These are phyloP conservation scores for Ascochyta fabae DNA, from an alignment of 2,329 filamentous ascomycete genomes.

Conservation along the genomic window DNA sequence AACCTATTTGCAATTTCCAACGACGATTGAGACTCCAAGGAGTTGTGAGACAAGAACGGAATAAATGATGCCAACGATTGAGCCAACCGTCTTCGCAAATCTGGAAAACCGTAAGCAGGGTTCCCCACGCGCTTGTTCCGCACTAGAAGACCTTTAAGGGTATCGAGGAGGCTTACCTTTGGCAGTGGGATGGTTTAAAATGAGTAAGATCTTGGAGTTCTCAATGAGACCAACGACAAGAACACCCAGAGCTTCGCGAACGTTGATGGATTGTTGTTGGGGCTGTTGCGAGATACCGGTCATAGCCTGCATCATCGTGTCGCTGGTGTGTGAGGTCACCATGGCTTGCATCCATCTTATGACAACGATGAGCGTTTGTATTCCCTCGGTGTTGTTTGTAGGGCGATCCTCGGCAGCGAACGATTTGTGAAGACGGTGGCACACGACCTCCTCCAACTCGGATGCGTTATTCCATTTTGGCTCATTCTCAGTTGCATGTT, in stretches of 20 bases:
- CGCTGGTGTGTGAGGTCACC: slow-evolving; percentile 49
- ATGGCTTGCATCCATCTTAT: slow-evolving; percentile 50
- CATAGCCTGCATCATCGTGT: slow-evolving; percentile 50
- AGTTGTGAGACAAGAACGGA: slow-evolving; percentile 61
- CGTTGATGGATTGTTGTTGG: slow-evolving; percentile 65
- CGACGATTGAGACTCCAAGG: slow-evolving; percentile 58
- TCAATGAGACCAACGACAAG: slow-evolving; percentile 68
- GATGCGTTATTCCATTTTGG: slow-evolving; percentile 43
- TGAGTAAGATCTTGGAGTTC: slow-evolving; percentile 61
- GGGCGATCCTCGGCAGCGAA: slow-evolving; percentile 45
- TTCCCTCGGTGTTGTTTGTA: slow-evolving; percentile 37
- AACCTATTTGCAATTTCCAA: slow-evolving; percentile 54
- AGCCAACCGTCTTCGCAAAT: slow-evolving; percentile 41
- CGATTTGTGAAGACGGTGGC: slow-evolving; percentile 45
- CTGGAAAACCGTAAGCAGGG: slow-evolving; percentile 27
- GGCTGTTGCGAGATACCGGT: slow-evolving; percentile 54
- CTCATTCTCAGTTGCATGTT: slow-evolving; percentile 27
- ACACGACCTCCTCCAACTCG: slow-evolving; percentile 48
- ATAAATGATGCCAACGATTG: slow-evolving; percentile 44
- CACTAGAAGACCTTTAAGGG: neutral
- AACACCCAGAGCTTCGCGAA: slow-evolving; percentile 69
- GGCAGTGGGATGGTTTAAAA: slow-evolving; percentile 60
- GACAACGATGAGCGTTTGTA: slow-evolving; percentile 38
- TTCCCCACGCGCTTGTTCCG: too few species aligned
- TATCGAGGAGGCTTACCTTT: slow-evolving; percentile 54